Evolutionary conservation across 352 stramenopile genomes (phyloP), one percentile per base, ranked within the genome.

Genomic region (Peronospora farinosa): DNA sequence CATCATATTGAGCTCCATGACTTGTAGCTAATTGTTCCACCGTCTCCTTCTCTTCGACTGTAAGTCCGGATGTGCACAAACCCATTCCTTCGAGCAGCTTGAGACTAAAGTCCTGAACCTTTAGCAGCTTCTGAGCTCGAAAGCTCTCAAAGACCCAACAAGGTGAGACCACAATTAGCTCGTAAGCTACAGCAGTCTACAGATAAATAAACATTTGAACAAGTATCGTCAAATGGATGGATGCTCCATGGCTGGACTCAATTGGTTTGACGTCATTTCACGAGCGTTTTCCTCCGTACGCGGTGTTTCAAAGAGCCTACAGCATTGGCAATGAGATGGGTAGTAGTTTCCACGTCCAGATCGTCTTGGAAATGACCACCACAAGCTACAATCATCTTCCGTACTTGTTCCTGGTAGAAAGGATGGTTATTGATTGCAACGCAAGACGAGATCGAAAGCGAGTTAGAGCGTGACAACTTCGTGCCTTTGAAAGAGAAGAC

Each of bases 101-200:
- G 0, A 88, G 55, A 0, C 49, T 19, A 44, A 78, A 88, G 0
- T 42, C 31, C 6, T 57, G 53, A 9, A 57, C 40, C 8, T 81
- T 64, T 2, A 88, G 54, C 16, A 84, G 42, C 32, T 60, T 51
- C 13, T 78, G 55, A 11, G 69, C 61, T 6, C 64, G 63, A 28
- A 78, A 87, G 51, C 74, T 84, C 23, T 86, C 74, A 42, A 88
- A 84, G 10, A 90, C 58, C 79, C 79, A 90, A 21, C 68, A 63
- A 5, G 76, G 63, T 0, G 64, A 68, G 12, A 65, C 63, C 5
- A 90, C 63, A 6, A 58, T 51, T 1, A 90, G 49, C 2, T 66
- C 60, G n/a, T 71, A 57, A 0, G 57, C 56, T 10, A 70, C 54
- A n/a, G 79, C 79, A 37, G 63, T 69, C 73, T 80, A 31, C 5